Base-by-base conservation (phyloP, 2,329 filamentous ascomycete genomes). In the Hymenoscyphus repandus region DNA sequence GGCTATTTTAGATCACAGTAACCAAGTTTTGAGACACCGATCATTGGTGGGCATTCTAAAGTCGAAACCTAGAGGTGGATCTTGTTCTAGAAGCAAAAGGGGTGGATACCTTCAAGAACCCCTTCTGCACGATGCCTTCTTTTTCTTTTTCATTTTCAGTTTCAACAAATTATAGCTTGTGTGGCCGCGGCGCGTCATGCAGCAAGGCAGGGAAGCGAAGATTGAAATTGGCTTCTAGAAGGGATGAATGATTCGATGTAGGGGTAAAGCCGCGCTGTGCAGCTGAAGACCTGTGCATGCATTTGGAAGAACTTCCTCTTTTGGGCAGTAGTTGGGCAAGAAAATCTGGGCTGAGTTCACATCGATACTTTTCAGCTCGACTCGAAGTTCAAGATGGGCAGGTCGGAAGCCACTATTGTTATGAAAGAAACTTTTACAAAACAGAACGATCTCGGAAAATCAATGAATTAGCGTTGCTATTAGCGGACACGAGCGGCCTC, bases 151-250 rank as follows among this genome's bases (percentile, higher is more conserved):
- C 37, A 2, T n/a, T n/a, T n/a, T n/a, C 31, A 42, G 42, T 49
- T 49, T 43, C 38, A 34, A 43, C 18, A 48, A 34, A 48, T 18
- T 32, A 22, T 11, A 47, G 32, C 22, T 12, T 43, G 41, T 42
- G 30, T 43, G 46, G 20, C 36, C 31, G 38, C 22, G 44, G 39
- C 39, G 39, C 44, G 13, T 46, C 44, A 47, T 47, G 45, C 46
- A 48, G 17, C 37, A 34, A 42, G 18, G 15, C 46, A 15, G 7
- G 22, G 46, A 42, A 49, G 46, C 46, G 46, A 49, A 37, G 27
- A 42, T 42, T 38, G 30, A 49, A 43, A 49, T 49, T 49, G 17
- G 39, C 46, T 49, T 49, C 46, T 34, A 49, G 46, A 49, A 49
- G 46, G 39, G 43, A 36, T 45, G 43, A 36, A 36, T 15, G 34